Base-by-base conservation (phyloP, 75 land plant species). In the Selaginella moellendorffii region DNA sequence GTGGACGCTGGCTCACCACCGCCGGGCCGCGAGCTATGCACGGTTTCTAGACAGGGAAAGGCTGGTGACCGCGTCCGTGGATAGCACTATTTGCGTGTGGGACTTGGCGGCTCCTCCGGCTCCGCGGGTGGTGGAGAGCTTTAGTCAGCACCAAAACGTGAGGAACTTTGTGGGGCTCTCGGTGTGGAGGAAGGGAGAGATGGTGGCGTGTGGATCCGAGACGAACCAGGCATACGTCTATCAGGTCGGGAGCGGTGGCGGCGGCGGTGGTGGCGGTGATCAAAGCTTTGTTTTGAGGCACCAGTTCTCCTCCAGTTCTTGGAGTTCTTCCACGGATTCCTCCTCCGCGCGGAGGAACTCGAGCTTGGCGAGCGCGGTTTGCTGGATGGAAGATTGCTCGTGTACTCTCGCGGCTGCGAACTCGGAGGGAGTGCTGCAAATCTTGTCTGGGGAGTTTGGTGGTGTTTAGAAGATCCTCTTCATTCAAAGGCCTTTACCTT, bases 151-250 rank as follows among this genome's bases (percentile, higher is more conserved):
- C 56, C 61, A 63, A 63, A 86, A 84, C 53, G 42, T 26, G 28
- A 52, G 78, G 54, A 79, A 74, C 62, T 86, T 86, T 62, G 82
- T 81, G 27, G 90, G 90, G 29, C 53, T 86, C 54, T 72, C 81
- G 30, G 87, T 84, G 18, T 70, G 5, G n/a, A 56, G 59, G n/a
- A 70, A 64, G 18, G 87, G 78, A 0, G 84, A 81, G 31, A 62
- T 86, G 12, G 61, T 86, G 1, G 80, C 81, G 10, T 85, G 82
- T 36, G 90, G 90, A 54, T 86, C 90, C 52, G 90, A 86, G 54
- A 77, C 69, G 63, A 81, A 79, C 65, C 72, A 84, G 61, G 87
- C 79, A 1, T 81, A 67, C 28, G 90, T 79, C 0, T 86, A 86
- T 31, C 5, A 14, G 14, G 5, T 36, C 46, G 46, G 46, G 10